Conservation (phyloP, 768 basidiomycete genomes). For the Amanita subjunquillea region DNA sequence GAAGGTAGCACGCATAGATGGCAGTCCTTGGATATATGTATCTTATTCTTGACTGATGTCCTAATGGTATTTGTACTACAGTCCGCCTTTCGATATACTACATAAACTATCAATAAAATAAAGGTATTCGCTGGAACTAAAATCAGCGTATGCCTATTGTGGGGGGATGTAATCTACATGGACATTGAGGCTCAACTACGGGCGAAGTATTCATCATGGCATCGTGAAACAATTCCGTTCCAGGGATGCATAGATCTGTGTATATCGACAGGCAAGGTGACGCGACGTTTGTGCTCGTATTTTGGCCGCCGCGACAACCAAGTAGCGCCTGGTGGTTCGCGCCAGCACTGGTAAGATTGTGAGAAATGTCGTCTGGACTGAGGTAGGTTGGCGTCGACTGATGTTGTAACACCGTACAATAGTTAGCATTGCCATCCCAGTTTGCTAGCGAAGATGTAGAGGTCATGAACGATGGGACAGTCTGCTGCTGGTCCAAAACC, state of each 20-base stretch:
- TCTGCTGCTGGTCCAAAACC: not conserved
- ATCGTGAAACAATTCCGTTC: not conserved
- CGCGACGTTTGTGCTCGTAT: not conserved
- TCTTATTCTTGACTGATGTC: not conserved
- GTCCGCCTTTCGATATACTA: not conserved
- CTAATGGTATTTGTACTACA: slow-evolving; percentile 1
- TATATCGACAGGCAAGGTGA: not conserved
- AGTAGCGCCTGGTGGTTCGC: not conserved
- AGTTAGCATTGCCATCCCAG: not conserved
- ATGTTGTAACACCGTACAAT: not conserved
- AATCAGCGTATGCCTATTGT: not conserved
- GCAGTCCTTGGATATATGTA: not conserved
- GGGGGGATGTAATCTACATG: not conserved
- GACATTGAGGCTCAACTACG: not conserved
- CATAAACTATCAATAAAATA: not conserved
- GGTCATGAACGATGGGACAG: not conserved
- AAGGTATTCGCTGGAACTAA: not conserved
- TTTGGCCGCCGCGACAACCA: not conserved
- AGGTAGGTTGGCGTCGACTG: not conserved
- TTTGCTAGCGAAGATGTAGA: slow-evolving; percentile 1
- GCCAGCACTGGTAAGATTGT: not conserved
- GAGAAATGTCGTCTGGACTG: not conserved
- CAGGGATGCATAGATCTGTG: not conserved
- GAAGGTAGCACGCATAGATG: not conserved
- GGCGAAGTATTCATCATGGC: not conserved